A percentile compares a stretch with the other conserved stretches of the same genome.
Evolutionary conservation across 2,329 filamentous ascomycete species (phyloP).

Genomic region (Colletotrichum spaethianum): DNA sequence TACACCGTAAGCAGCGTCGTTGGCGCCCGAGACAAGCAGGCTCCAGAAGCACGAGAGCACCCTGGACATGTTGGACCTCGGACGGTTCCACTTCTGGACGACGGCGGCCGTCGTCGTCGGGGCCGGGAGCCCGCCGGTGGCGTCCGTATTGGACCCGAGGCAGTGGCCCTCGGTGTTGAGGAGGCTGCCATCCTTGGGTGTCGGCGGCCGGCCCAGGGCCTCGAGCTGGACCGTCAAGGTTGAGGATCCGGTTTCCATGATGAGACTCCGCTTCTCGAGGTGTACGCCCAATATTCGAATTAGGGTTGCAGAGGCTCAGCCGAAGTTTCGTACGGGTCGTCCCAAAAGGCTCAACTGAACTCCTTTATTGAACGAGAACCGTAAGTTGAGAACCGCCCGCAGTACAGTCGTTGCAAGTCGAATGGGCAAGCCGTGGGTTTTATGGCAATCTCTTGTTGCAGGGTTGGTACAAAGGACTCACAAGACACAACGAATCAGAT

Average conservation of each 20-base stretch:
- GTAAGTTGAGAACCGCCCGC: background rate
- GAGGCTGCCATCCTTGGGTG: constrained; percentile 12
- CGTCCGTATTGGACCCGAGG: background rate
- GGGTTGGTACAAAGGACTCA: background rate
- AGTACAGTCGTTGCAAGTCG: background rate
- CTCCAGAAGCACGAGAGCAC: constrained; percentile 69
- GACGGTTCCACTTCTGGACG: constrained; percentile 63
- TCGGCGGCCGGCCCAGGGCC: constrained; percentile 5
- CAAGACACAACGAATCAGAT: background rate
- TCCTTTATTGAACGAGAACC: too few species aligned
- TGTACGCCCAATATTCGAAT: background rate
- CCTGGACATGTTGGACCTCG: constrained; percentile 62
- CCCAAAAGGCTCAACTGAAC: background rate
- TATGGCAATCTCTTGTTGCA: background rate
- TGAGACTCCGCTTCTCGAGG: background rate
- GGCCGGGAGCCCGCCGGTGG: background rate
- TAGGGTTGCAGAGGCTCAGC: too few species aligned
- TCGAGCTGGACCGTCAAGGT: constrained; percentile 29
- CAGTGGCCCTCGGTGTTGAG: constrained; percentile 32
- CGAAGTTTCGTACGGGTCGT: background rate
- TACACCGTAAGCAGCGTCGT: constrained; percentile 72
- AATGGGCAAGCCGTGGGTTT: background rate
- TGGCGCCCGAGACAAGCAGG: constrained; percentile 71
- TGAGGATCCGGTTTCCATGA: constrained; percentile 20
- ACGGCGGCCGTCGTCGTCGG: constrained; percentile 28